Conservation (phyloP, 169 alveolate species). For the Cryptosporidium andersoni region DNA sequence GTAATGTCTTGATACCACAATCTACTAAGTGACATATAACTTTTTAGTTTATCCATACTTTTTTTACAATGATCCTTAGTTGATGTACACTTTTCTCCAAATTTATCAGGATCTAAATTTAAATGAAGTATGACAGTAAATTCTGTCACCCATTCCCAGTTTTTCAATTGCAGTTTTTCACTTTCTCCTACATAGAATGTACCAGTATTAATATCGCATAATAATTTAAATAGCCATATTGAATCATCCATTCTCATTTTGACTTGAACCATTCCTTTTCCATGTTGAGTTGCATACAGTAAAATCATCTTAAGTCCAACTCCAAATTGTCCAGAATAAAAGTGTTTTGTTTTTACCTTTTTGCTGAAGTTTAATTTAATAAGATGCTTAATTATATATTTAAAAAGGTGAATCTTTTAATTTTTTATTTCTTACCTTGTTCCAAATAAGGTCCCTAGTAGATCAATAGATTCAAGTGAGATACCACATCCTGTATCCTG, state of each 20-base stretch:
- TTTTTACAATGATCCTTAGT: conserved; percentile 34
- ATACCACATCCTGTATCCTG: conserved; percentile 67
- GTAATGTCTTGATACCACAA: conserved; percentile 30
- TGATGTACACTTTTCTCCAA: conserved; percentile 45
- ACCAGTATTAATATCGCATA: conserved; percentile 39
- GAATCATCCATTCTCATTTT: conserved; percentile 58
- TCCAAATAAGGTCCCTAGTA: conserved; percentile 63
- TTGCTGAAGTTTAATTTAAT: conserved; percentile 10
- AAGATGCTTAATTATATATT: background rate
- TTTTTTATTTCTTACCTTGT: conserved; percentile 24
- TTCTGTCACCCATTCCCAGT: conserved; percentile 69
- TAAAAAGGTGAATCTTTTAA: background rate
- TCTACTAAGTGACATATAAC: conserved; percentile 24
- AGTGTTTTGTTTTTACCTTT: conserved; percentile 39
- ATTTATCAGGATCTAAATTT: conserved; percentile 7
- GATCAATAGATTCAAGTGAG: conserved; percentile 59
- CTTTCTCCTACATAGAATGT: conserved; percentile 63
- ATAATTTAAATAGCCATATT: conserved; percentile 44
- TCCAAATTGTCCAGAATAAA: conserved; percentile 65
- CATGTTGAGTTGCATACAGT: conserved; percentile 50
- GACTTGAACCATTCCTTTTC: conserved; percentile 33
- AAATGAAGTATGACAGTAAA: conserved; percentile 33
- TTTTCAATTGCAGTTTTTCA: conserved; percentile 8
- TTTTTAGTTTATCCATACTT: conserved; percentile 10
- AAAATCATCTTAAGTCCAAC: conserved; percentile 70